Evolutionary conservation across 345 rosid genomes (phyloP).

Genomic region (Chamaenerion angustifolium): DNA sequence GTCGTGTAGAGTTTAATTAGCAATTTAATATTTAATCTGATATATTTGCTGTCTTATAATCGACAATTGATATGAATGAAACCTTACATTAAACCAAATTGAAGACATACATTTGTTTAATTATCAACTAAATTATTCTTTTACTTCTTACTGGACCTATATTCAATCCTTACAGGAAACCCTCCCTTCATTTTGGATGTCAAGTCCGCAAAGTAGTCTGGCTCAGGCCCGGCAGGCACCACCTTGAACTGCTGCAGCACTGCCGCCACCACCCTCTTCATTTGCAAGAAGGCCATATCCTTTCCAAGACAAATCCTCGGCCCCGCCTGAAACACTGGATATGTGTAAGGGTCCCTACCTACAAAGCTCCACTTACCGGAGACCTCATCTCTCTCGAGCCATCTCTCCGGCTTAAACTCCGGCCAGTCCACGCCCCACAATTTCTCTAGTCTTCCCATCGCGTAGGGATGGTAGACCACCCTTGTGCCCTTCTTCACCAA

Average conservation of each 20-base stretch:
- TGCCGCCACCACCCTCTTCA: constrained; percentile 31
- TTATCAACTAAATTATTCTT: too few relatives aligned
- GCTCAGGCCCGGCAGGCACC: constrained; percentile 36
- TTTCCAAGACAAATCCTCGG: constrained; percentile 46
- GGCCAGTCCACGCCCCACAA: constrained; percentile 39
- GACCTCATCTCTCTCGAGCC: constrained; percentile 21
- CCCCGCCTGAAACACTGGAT: constrained; percentile 32
- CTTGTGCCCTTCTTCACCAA: constrained; percentile 26
- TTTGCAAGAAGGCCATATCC: constrained; percentile 34
- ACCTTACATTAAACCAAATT: too few relatives aligned
- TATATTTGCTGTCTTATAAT: too few relatives aligned
- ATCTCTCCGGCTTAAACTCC: constrained; percentile 38
- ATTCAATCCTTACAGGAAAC: constrained; percentile 31
- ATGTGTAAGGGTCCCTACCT: constrained; percentile 24
- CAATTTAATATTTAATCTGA: too few relatives aligned
- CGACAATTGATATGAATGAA: too few relatives aligned
- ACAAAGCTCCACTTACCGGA: constrained; percentile 26
- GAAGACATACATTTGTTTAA: too few relatives aligned
- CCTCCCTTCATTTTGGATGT: constrained; percentile 57
- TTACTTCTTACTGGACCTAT: constrained; percentile 10
- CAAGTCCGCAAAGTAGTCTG: constrained; percentile 21
- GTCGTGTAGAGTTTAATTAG: too few relatives aligned
- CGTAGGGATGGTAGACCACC: constrained; percentile 31
- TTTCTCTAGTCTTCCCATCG: constrained; percentile 31
- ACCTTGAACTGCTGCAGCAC: constrained; percentile 32